Conservation (phyloP, 768 basidiomycete genomes). For the Leccinellum luteum region DNA sequence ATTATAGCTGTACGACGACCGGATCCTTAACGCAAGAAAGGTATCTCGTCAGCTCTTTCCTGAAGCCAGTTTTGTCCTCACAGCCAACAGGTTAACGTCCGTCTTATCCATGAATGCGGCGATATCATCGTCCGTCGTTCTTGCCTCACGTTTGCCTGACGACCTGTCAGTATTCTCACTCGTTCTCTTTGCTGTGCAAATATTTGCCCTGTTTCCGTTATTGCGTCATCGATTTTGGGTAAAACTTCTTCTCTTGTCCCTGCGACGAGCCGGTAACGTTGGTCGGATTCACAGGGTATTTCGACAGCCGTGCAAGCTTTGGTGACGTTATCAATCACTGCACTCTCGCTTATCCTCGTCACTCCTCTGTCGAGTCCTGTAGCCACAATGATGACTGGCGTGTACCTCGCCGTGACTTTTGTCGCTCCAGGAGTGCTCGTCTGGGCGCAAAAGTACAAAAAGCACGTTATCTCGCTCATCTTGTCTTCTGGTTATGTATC, state of each 20-base stretch:
- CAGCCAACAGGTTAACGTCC: constrained; percentile 62
- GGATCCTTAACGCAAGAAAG: constrained; percentile 54
- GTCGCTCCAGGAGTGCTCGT: constrained; percentile 71
- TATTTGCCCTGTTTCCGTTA: constrained; percentile 83
- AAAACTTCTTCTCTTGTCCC: constrained; percentile 16
- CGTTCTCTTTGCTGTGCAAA: constrained; percentile 76
- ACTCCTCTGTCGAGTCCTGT: constrained; percentile 53
- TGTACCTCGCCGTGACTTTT: constrained; percentile 61
- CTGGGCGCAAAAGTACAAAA: constrained; percentile 88
- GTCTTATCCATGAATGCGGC: constrained; percentile 90
- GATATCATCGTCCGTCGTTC: constrained; percentile 87
- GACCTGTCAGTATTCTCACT: constrained; percentile 88
- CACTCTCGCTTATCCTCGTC: constrained; percentile 51
- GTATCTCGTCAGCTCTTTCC: constrained; percentile 36
- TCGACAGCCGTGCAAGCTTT: constrained; percentile 44
- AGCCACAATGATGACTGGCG: constrained; percentile 48
- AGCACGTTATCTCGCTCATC: constrained; percentile 45
- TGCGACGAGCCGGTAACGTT: constrained; percentile 11
- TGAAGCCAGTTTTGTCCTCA: constrained; percentile 21
- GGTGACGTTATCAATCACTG: constrained; percentile 53
- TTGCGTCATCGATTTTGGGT: constrained; percentile 74
- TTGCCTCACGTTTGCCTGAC: constrained; percentile 84
- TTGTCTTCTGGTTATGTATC: constrained; percentile 10
- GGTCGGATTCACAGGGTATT: constrained; percentile 40
- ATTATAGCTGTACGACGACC: constrained; percentile 60